Percentiles rank a stretch among this genome's conserved stretches.
Evolutionary conservation across 2,329 filamentous ascomycete genomes (phyloP).

Genomic region (Nannizziopsis arthrosporioides): DNA sequence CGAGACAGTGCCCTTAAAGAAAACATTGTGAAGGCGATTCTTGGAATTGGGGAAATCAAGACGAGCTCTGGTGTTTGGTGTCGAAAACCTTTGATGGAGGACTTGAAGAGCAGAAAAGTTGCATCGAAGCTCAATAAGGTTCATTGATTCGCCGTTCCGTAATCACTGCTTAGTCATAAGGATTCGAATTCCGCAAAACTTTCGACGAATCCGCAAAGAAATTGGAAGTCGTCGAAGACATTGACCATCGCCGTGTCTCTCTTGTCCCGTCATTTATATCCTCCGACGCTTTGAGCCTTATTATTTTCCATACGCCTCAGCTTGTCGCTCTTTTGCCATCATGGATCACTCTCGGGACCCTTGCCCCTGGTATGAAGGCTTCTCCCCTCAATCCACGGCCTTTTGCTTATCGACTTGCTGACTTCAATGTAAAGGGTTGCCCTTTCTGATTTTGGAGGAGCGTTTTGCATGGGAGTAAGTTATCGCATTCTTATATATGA

Average conservation of each 20-base stretch:
- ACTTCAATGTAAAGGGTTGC: constrained; percentile 48
- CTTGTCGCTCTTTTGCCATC: too few species aligned
- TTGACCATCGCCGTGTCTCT: not conserved
- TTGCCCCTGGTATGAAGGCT: constrained; percentile 54
- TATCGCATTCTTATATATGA: constrained; percentile 8
- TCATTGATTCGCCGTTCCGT: too few species aligned
- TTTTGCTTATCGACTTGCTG: not conserved
- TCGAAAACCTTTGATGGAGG: too few species aligned
- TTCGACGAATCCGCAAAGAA: too few species aligned
- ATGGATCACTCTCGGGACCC: constrained; percentile 98
- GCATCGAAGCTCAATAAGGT: too few species aligned
- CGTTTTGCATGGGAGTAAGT: constrained; percentile 90
- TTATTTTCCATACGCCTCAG: too few species aligned
- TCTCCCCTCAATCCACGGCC: not conserved
- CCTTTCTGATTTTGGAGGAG: constrained; percentile 93
- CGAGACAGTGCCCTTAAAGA: constrained; percentile 56
- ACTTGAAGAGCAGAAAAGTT: too few species aligned
- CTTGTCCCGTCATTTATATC: too few species aligned
- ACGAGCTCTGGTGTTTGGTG: not conserved
- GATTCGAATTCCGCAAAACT: too few species aligned
- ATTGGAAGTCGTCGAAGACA: too few species aligned
- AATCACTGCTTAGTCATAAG: too few species aligned
- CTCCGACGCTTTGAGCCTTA: not conserved
- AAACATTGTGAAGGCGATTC: constrained; percentile 46
- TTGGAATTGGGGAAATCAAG: not conserved